These are phyloP conservation scores for Carpinus fangiana DNA, from an alignment of 306 rosid species.

Conservation along the genomic window DNA sequence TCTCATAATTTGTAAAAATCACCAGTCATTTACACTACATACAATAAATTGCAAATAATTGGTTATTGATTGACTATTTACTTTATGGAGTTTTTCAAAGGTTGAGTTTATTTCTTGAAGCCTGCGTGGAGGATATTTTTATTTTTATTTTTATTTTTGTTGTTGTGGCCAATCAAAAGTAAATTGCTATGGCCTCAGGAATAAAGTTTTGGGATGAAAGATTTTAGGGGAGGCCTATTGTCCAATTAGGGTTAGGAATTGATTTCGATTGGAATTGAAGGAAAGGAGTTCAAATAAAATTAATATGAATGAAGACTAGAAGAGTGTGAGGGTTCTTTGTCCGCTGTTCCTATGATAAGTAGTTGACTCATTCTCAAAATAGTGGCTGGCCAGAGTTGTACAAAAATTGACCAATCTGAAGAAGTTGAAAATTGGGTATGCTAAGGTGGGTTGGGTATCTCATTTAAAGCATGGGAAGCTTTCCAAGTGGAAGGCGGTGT, in stretches of 20 bases:
- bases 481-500: neutral
- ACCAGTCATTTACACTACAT: neutral
- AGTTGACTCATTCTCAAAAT: neutral
- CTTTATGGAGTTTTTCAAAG: conserved; percentile 18
- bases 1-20: neutral
- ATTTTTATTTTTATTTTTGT: neutral
- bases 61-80: conserved; percentile 6
- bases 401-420: neutral
- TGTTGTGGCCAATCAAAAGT: neutral
- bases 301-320: neutral
- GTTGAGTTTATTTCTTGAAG: conserved; percentile 19
- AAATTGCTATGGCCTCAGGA: too few species aligned
- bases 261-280: neutral
- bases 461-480: neutral
- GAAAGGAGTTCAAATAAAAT: neutral
- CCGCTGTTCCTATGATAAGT: neutral
- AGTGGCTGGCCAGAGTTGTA: neutral
- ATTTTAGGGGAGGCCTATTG: neutral
- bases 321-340: neutral
- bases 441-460: neutral
- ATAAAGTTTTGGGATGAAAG: neutral
- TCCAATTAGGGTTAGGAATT: neutral
- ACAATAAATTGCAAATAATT: neutral
- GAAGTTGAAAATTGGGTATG: neutral
- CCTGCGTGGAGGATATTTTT: neutral